Evolutionary conservation across 805 yeast genomes (phyloP).

Genomic region (Kodamaea neixiangensis): DNA sequence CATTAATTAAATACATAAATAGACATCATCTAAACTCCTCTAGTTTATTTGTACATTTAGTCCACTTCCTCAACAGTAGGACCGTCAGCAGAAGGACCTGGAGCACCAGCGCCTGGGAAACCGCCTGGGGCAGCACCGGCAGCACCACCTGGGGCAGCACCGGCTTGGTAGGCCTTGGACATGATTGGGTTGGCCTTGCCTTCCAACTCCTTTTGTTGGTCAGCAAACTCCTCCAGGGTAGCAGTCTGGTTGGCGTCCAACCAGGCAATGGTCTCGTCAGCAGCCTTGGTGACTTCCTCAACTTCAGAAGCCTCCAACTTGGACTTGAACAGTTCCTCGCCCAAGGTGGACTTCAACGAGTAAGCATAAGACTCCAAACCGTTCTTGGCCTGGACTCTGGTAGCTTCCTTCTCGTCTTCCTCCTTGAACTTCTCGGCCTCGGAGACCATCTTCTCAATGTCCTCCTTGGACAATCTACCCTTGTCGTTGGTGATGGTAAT

Average conservation of each 20-base stretch:
- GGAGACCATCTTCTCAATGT: constrained; percentile 94
- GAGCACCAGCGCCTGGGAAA: constrained; percentile 35
- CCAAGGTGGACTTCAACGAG: constrained; percentile 81
- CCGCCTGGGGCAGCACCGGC: constrained; percentile 67
- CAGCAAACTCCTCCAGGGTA: constrained; percentile 86
- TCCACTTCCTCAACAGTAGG: constrained; percentile 59
- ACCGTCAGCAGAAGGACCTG: constrained; percentile 43
- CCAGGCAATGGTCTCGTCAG: constrained; percentile 87
- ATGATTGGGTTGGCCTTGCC: constrained; percentile 93
- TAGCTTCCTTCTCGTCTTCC: constrained; percentile 93
- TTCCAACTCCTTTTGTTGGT: constrained; percentile 95
- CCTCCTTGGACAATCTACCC: constrained; percentile 97
- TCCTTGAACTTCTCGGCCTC: constrained; percentile 98
- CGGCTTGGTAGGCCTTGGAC: constrained; percentile 95
- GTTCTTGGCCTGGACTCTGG: constrained; percentile 92
- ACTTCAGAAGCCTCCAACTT: constrained; percentile 61
- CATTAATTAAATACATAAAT: constrained; percentile 12
- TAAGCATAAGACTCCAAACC: constrained; percentile 94
- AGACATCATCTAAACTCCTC: constrained; percentile 7
- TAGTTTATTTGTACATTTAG: constrained; percentile 22
- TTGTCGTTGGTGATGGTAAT: constrained; percentile 98
- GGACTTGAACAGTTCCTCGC: constrained; percentile 44
- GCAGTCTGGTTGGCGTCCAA: constrained; percentile 93
- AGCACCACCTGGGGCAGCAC: constrained; percentile 74
- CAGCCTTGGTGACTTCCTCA: constrained; percentile 71